Percentiles rank a stretch among this genome's conserved stretches.
Evolutionary conservation across 305 asterid species (phyloP).

Genomic region (Ajuga reptans): DNA sequence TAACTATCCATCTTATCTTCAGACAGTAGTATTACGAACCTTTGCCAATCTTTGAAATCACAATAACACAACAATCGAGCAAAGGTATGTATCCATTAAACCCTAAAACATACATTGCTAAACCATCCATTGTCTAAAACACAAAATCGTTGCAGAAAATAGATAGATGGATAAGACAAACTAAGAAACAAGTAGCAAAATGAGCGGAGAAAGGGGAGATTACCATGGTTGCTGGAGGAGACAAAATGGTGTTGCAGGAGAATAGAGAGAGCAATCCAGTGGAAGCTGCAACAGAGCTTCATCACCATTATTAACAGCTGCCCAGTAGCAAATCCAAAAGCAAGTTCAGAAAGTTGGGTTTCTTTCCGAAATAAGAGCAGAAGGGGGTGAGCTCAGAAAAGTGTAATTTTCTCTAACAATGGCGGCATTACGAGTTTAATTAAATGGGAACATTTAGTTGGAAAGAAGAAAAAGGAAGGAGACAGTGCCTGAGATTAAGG

Average conservation of each 20-base stretch:
- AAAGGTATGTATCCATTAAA: not conserved
- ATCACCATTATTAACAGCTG: conserved; percentile 5
- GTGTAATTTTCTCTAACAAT: conserved; percentile 3
- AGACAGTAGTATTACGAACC: too few relatives aligned
- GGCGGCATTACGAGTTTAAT: conserved; percentile 18
- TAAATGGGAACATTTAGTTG: conserved; percentile 14
- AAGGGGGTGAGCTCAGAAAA: conserved; percentile 17
- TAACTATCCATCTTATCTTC: too few relatives aligned
- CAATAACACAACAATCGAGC: not conserved
- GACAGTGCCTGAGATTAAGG: conserved; percentile 21
- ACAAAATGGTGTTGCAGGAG: conserved; percentile 31
- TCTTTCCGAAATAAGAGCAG: conserved; percentile 15
- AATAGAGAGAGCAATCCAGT: conserved; percentile 28
- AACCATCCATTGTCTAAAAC: not conserved
- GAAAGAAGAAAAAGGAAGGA: conserved; percentile 20
- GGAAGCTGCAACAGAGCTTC: conserved; percentile 24
- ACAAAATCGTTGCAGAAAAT: too few relatives aligned
- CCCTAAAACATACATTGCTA: not conserved
- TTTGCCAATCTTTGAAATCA: not conserved
- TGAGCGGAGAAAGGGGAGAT: not conserved
- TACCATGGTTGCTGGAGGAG: conserved; percentile 55
- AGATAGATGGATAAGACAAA: too few relatives aligned
- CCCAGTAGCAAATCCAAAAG: conserved; percentile 14
- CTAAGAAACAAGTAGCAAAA: not conserved
- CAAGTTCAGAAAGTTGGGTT: conserved; percentile 20